phyloP scores from a whole-genome alignment of 2,329 filamentous ascomycete genomes.

The Diplodia seriata region DNA sequence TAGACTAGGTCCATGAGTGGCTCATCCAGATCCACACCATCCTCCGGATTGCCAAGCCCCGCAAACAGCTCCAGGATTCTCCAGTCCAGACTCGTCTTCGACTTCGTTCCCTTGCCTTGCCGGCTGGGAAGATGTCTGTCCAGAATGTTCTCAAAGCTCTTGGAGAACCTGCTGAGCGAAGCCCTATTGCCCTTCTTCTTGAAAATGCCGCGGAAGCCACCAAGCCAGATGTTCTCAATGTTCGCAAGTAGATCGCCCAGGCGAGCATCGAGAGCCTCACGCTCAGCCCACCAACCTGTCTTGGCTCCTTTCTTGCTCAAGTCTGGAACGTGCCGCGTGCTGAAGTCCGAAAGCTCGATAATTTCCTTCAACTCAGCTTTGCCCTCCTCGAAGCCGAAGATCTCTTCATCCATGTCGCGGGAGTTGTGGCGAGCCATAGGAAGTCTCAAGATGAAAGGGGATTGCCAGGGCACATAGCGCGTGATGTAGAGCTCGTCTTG shows the following conservation, averaged over 20 bases:
- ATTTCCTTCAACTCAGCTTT: slow-evolving; percentile 82
- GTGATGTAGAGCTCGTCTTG: slow-evolving; percentile 86
- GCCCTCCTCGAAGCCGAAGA: slow-evolving; percentile 84
- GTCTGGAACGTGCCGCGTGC: slow-evolving; percentile 75
- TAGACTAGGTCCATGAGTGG: slow-evolving; percentile 90
- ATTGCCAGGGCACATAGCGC: slow-evolving; percentile 76
- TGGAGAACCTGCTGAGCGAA: slow-evolving; percentile 76
- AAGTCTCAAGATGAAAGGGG: slow-evolving; percentile 84
- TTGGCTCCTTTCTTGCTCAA: slow-evolving; percentile 77
- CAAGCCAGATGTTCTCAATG: slow-evolving; percentile 92
- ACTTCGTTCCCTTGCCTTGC: slow-evolving; percentile 63
- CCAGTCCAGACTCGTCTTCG: slow-evolving; percentile 61
- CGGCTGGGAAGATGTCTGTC: slow-evolving; percentile 87
- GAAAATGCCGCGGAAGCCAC: slow-evolving; percentile 94
- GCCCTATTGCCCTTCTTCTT: slow-evolving; percentile 70
- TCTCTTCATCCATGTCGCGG: slow-evolving; percentile 78
- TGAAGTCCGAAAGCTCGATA: slow-evolving; percentile 80
- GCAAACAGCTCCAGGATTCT: slow-evolving; percentile 87
- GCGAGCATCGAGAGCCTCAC: slow-evolving; percentile 78
- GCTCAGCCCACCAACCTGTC: slow-evolving; percentile 86
- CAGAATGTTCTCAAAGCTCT: slow-evolving; percentile 77
- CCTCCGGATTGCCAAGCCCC: slow-evolving; percentile 76
- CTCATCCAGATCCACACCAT: slow-evolving; percentile 79
- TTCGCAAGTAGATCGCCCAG: slow-evolving; percentile 80
- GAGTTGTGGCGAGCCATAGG: slow-evolving; percentile 83